Base-by-base conservation (phyloP, 2,329 filamentous ascomycete species). In the Colletotrichum chrysophilum region DNA sequence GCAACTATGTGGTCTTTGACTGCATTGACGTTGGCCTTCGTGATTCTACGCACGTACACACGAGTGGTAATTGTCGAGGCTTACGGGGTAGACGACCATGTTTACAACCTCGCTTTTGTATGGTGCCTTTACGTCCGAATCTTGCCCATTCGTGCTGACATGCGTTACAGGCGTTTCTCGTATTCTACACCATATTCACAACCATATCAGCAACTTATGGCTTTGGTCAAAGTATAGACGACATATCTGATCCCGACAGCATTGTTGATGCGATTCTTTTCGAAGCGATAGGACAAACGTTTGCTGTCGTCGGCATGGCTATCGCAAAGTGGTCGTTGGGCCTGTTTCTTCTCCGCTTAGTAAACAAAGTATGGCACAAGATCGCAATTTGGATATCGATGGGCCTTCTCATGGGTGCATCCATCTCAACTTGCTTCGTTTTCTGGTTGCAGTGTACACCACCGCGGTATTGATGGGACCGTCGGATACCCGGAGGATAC, bases 301-400 rank as follows among this genome's bases (percentile, higher is more conserved):
- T 87, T 36, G 83, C 83, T 1, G 78, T 87, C 7, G 64, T 85
- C 3, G 85, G 84, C 14, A 87, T 86, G 80, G 83, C 82, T 7
- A 78, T 83, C 8, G 83, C 85, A 1, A 87, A 87, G 43, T 76
- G 79, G 66, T 86, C 85, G 0, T 78, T 87, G 0, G 85, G 84
- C 0, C 80, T 86, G 10, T 87, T 87, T 66, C 71, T 87, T 10
- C 77, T 86, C 4, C 82, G 85, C 0, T 78, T 87, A 18, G 84
- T 86, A 13, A 80, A 79, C 5, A 76, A 77, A 12, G 70, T 30
- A 13, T 84, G 82, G 82, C 84, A 86, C 76, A 82, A 80, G n/a
- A 60, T 85, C 4, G 78, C 76, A 1, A 84, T 87, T 38, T 86
- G 82, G 83, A 32, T 79, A 6, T 78, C 81, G 2, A 79, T 85